A percentile compares a stretch with the other conserved stretches of the same genome.
These are phyloP conservation scores for Fusarium oligoseptatum DNA, from an alignment of 2,329 filamentous ascomycete genomes.

Conservation along the genomic window DNA sequence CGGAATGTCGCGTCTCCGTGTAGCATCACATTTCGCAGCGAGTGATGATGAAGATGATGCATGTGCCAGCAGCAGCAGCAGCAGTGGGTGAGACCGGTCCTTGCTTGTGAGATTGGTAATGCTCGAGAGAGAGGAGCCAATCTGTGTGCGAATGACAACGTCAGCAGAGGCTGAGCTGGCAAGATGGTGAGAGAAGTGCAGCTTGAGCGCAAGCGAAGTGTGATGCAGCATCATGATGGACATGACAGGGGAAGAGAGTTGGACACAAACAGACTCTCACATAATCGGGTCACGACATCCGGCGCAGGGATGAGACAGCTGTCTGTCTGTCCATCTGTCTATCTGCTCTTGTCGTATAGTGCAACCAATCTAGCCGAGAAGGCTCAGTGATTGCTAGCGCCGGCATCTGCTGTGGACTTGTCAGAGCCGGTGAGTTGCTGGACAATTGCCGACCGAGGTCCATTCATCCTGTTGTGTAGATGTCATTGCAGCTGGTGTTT, in stretches of 20 bases:
- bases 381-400: not conserved
- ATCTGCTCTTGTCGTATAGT: not conserved
- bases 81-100: not conserved
- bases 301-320: not conserved
- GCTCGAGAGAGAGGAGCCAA: conserved; percentile 2
- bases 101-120: not conserved
- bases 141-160: conserved; percentile 13
- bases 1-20: not conserved
- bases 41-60: not conserved
- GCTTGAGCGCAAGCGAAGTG: not conserved
- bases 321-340: not conserved
- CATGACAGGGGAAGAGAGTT: not conserved
- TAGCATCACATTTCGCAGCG: not conserved
- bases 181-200: conserved; percentile 10
- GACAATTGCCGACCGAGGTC: conserved; percentile 4
- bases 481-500: not conserved
- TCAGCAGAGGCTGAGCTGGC: conserved; percentile 37
- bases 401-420: not conserved
- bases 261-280: conserved; percentile 18
- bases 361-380: not conserved
- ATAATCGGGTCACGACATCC: conserved; percentile 13
- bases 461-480: not conserved
- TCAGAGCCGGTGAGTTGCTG: not conserved
- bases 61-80: not conserved
- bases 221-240: not conserved